A percentile compares a stretch with the other conserved stretches of the same genome.
These are phyloP conservation scores for Colletotrichum spaethianum DNA, from an alignment of 2,329 filamentous ascomycete genomes.

Conservation along the genomic window DNA sequence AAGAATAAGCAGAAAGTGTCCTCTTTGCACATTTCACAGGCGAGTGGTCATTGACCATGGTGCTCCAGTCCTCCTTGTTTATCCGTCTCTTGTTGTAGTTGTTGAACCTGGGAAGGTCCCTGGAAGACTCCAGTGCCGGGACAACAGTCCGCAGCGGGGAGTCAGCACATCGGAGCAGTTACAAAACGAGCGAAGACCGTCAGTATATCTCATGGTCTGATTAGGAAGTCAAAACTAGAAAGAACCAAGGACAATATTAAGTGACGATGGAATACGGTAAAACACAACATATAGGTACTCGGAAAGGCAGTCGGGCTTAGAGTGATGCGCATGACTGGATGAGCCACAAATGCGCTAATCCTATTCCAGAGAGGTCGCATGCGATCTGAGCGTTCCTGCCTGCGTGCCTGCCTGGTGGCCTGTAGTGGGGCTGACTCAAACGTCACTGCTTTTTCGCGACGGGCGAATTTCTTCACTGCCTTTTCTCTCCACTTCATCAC, in stretches of 20 bases:
- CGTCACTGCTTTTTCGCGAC: conserved; percentile 42
- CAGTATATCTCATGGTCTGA: background rate
- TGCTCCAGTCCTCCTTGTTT: background rate
- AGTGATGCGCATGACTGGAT: background rate
- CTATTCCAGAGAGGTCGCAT: conserved; percentile 26
- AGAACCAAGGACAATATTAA: background rate
- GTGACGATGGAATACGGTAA: background rate
- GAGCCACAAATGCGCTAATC: conserved; percentile 16
- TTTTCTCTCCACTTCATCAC: conserved; percentile 12
- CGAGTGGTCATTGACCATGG: background rate
- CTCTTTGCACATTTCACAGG: background rate
- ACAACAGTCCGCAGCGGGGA: background rate
- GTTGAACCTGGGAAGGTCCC: conserved; percentile 18
- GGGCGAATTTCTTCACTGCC: conserved; percentile 37
- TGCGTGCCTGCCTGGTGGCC: conserved; percentile 25
- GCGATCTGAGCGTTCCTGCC: conserved; percentile 34
- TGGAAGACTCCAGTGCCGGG: background rate
- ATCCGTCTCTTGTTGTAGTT: background rate
- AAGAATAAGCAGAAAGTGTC: background rate
- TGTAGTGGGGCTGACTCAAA: conserved; percentile 41
- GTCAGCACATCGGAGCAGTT: background rate
- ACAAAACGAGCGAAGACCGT: background rate
- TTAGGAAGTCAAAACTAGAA: background rate
- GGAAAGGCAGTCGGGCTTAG: background rate
- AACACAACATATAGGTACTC: background rate